Conservation (phyloP, 805 yeast genomes). For the Candida morakotiae region DNA sequence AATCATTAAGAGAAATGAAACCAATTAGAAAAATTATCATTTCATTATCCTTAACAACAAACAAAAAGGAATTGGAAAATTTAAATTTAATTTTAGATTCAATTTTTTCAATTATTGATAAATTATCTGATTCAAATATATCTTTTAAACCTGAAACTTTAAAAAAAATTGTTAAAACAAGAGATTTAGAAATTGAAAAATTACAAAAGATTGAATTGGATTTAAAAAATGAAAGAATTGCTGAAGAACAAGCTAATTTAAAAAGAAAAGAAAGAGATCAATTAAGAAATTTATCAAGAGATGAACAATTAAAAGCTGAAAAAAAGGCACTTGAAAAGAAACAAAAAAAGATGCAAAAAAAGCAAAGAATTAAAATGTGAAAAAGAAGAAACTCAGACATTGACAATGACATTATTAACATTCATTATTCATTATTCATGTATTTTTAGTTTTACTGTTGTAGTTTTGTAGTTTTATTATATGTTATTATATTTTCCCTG, state of each 20-base stretch:
- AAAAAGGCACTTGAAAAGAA: slow-evolving; percentile 78
- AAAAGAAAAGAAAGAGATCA: slow-evolving; percentile 61
- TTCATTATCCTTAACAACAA: slow-evolving; percentile 49
- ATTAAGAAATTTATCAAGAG: slow-evolving; percentile 56
- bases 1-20: slow-evolving; percentile 48
- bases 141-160: slow-evolving; percentile 70
- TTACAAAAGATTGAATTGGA: slow-evolving; percentile 67
- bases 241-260: slow-evolving; percentile 68
- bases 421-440: no score
- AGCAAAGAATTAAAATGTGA: slow-evolving; percentile 45
- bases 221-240: slow-evolving; percentile 60
- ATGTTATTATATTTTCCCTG: slow-evolving; percentile 43
- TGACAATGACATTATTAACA: no score
- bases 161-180: slow-evolving; percentile 71
- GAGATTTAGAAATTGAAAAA: slow-evolving; percentile 70
- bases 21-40: slow-evolving; percentile 54
- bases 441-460: no score
- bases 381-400: no score
- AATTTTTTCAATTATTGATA: slow-evolving; percentile 57
- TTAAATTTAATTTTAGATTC: slow-evolving; percentile 49
- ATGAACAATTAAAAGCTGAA: slow-evolving; percentile 74
- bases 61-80: slow-evolving; percentile 45
- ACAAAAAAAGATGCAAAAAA: slow-evolving; percentile 67
- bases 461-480: no score
- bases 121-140: slow-evolving; percentile 43